Percentiles rank a stretch among this genome's conserved stretches.
Conservation (phyloP, 257 asterid genomes). For the Rehmannia glutinosa region DNA sequence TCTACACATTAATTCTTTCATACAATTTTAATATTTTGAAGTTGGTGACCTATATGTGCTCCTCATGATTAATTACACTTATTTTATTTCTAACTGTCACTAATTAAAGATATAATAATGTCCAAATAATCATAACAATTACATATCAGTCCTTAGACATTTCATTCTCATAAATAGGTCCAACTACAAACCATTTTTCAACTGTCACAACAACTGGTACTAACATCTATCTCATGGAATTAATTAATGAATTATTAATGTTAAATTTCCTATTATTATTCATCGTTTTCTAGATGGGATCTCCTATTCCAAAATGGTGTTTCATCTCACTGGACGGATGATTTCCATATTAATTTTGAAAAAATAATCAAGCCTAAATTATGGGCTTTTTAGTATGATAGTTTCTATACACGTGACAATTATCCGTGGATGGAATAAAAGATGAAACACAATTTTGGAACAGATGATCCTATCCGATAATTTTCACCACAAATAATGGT, state of each 20-base stretch:
- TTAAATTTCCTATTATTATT: neutral
- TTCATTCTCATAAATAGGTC: too few species aligned
- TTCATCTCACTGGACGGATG: too few species aligned
- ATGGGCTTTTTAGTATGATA: neutral
- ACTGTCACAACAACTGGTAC: neutral
- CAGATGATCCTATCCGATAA: too few species aligned
- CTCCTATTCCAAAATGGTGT: too few species aligned
- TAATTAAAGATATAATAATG: neutral
- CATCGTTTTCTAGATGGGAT: neutral
- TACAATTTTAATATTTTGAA: neutral
- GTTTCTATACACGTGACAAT: too few species aligned
- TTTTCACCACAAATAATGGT: too few species aligned
- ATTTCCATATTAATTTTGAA: too few species aligned
- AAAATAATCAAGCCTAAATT: too few species aligned
- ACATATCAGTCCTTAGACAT: neutral
- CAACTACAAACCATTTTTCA: slow-evolving; percentile 6
- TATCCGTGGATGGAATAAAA: too few species aligned
- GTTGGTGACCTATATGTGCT: slow-evolving; percentile 25
- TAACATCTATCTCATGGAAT: neutral
- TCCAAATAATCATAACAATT: slow-evolving; percentile 11
- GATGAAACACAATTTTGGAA: too few species aligned
- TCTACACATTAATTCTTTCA: neutral
- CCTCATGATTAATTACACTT: slow-evolving; percentile 18
- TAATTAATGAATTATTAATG: neutral
- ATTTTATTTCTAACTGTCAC: too few species aligned